These are phyloP conservation scores for Leccinum arenicola DNA, from an alignment of 768 basidiomycete species.

Conservation along the genomic window DNA sequence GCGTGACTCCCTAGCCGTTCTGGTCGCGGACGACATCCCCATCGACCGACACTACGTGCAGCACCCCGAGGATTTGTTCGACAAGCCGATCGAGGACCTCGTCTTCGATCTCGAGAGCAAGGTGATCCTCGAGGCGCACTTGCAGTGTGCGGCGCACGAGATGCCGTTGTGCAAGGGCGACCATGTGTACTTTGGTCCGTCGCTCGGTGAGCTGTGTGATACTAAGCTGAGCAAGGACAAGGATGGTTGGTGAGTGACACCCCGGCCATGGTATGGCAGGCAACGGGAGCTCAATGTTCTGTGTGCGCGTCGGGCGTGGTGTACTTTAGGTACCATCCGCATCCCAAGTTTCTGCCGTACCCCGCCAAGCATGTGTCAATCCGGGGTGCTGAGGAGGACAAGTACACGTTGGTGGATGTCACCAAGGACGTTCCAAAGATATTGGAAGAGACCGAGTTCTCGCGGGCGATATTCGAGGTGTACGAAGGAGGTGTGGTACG, in stretches of 20 bases:
- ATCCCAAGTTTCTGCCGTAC: slow-evolving; percentile 75
- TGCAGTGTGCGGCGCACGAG: slow-evolving; percentile 86
- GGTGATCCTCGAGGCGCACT: slow-evolving; percentile 75
- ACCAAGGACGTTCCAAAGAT: slow-evolving; percentile 41
- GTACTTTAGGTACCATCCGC: slow-evolving; percentile 68
- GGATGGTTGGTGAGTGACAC: slow-evolving; percentile 71
- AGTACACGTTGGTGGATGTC: slow-evolving; percentile 71
- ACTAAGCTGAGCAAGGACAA: slow-evolving; percentile 58
- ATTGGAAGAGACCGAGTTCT: slow-evolving; percentile 81
- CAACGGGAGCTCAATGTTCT: not conserved
- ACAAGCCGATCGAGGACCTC: slow-evolving; percentile 58
- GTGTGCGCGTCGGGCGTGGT: not conserved
- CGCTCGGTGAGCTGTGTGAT: slow-evolving; percentile 57
- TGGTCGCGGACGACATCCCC: slow-evolving; percentile 66
- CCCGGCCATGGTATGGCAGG: not conserved
- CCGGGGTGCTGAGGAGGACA: slow-evolving; percentile 75
- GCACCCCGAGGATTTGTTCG: slow-evolving; percentile 69
- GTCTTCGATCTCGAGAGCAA: slow-evolving; percentile 71
- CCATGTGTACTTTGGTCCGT: slow-evolving; percentile 66
- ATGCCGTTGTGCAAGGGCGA: slow-evolving; percentile 75
- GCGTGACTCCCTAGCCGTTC: slow-evolving; percentile 73
- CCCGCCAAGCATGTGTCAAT: slow-evolving; percentile 73
- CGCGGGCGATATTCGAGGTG: slow-evolving; percentile 80
- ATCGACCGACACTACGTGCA: slow-evolving; percentile 74
- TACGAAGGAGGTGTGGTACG: slow-evolving; percentile 85